Evolutionary conservation across 306 rosid genomes (phyloP), one percentile per base, ranked within the genome.

Genomic region (Lagenaria siceraria): DNA sequence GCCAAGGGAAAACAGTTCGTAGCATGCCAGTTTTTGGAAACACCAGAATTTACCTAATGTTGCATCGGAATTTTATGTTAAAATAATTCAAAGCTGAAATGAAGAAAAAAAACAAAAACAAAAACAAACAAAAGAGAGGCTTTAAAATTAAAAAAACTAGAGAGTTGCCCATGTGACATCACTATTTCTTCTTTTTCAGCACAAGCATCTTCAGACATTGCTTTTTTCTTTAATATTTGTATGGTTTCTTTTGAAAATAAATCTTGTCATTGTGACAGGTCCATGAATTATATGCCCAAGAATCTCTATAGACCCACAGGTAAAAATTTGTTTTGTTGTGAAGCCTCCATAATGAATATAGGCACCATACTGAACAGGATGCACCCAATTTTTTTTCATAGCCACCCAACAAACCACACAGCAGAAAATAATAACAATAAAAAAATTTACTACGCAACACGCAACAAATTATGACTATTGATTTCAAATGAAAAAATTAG

Each of bases 1-100:
- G 53, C 74, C 4, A 46, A 70, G 53, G 58, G 35, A 70, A 43
- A 35, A 18, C 43, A 31, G 69, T n/a, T 65, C 8, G 15, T 18
- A 70, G 56, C 38, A 70, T 43, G 38, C 75, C 75, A 15, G 75
- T 70, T 70, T 70, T 43, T 49, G 75, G 75, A 70, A 70, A 70
- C 46, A 58, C 58, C 55, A 70, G 74, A 40, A 66, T 38, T 66
- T 66, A 21, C 74, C 74, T 40, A 66, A 66, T 66, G 5, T 42
- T 70, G 75, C 75, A 69, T 69, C 46, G 13, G 35, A 69, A 21
- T 14, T 21, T 43, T 25, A 42, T 69, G 54, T 6, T 69, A 69
- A 22, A 69, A 65, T 69, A 69, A 69, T 42, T 69, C 54, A 24
- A 69, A 69, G 55, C 52, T 43, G 35, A 43, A 69, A 69, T 42